Evolutionary conservation across 2,329 filamentous ascomycete species (phyloP).

Genomic region (Apiospora kogelbergensis): DNA sequence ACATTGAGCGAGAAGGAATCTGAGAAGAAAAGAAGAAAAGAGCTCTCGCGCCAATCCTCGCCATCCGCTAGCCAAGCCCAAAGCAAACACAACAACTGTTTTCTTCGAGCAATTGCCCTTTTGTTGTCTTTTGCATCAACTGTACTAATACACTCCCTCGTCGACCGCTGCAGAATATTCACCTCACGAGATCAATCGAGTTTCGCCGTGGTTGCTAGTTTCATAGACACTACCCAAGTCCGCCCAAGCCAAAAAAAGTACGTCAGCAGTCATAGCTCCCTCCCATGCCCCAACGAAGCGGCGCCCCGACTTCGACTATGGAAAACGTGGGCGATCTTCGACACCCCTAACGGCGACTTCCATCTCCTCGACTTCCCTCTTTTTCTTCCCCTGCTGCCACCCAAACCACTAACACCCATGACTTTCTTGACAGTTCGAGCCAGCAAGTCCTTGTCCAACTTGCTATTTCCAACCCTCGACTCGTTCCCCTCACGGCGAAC

Average conservation of each 20-base stretch:
- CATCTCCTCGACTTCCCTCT: not conserved
- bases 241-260: slow-evolving; percentile 3
- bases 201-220: not conserved
- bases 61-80: not conserved
- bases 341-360: not conserved
- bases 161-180: not conserved
- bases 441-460: slow-evolving; percentile 8
- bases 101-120: not conserved
- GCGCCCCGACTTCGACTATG: not conserved
- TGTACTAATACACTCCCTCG: not conserved
- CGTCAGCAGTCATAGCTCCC: slow-evolving; percentile 5
- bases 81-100: not conserved
- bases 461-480: not conserved
- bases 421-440: not conserved
- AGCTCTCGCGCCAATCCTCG: not conserved
- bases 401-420: not conserved
- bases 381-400: not conserved
- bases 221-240: not conserved
- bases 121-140: not conserved
- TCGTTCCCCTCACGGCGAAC: not conserved
- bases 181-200: not conserved
- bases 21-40: not conserved
- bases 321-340: not conserved
- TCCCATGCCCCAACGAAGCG: not conserved
- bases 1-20: not conserved